Evolutionary conservation across 202 grass and related monocot genomes (phyloP).

Genomic region (Sporobolus alterniflorus): DNA sequence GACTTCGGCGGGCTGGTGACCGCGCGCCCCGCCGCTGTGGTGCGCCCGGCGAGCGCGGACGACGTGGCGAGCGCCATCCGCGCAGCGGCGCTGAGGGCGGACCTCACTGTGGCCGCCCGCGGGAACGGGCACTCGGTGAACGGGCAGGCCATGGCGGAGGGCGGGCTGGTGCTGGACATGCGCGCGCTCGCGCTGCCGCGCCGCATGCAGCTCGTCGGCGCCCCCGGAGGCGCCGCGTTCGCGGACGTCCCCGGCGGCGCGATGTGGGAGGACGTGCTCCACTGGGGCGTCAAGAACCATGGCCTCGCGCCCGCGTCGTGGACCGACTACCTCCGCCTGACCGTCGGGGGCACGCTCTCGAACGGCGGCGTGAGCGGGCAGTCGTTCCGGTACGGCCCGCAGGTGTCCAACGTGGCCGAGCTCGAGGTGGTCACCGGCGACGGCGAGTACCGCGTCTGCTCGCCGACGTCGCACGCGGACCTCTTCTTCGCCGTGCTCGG

Average conservation of each 20-base stretch:
- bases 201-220: slow-evolving; percentile 39
- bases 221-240: background rate
- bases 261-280: slow-evolving; percentile 93
- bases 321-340: slow-evolving; percentile 96
- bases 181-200: slow-evolving; percentile 57
- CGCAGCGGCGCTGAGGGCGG: slow-evolving; percentile 27
- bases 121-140: slow-evolving; percentile 5
- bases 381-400: slow-evolving; percentile 81
- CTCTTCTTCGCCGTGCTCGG: slow-evolving; percentile 92
- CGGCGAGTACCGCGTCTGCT: slow-evolving; percentile 67
- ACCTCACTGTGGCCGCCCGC: slow-evolving; percentile 35
- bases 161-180: slow-evolving; percentile 92
- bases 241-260: slow-evolving; percentile 83
- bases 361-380: slow-evolving; percentile 95
- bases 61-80: slow-evolving; percentile 66
- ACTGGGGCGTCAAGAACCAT: slow-evolving; percentile 62
- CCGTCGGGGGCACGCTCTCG: slow-evolving; percentile 93
- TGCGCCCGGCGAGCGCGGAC: slow-evolving; percentile 54
- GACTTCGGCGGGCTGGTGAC: slow-evolving; percentile 78
- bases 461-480: slow-evolving; percentile 45
- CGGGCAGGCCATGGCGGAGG: slow-evolving; percentile 74
- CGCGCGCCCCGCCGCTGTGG: slow-evolving; percentile 47
- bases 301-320: slow-evolving; percentile 78
- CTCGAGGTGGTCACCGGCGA: slow-evolving; percentile 79
- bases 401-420: slow-evolving; percentile 86